phyloP scores from a whole-genome alignment of 495 filamentous ascomycete genomes.

The Neurospora sp. region DNA sequence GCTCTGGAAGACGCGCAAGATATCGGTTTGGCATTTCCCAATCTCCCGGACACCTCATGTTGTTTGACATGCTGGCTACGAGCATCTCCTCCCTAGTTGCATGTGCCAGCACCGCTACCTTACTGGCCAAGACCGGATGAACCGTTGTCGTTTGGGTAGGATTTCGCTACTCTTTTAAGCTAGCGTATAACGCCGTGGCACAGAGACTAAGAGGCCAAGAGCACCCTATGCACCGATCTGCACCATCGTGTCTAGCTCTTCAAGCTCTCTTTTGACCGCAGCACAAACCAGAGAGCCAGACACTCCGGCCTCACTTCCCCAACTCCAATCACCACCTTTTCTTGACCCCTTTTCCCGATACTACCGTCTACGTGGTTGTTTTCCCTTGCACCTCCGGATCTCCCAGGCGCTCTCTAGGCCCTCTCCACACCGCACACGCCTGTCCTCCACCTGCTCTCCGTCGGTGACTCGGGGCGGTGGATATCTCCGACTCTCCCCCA shows the following conservation, averaged over 20 bases:
- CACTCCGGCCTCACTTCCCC: neutral
- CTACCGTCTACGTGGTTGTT: neutral
- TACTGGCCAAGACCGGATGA: neutral
- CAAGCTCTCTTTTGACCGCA: conserved; percentile 22
- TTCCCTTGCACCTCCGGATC: neutral
- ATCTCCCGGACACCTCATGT: neutral
- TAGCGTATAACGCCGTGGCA: neutral
- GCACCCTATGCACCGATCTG: conserved; percentile 18
- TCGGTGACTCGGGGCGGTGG: neutral
- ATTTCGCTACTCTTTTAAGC: neutral
- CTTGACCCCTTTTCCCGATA: neutral
- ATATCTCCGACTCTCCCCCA: neutral
- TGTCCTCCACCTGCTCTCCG: neutral
- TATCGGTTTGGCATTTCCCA: neutral
- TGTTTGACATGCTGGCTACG: neutral
- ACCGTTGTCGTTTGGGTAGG: neutral
- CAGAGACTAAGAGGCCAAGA: neutral
- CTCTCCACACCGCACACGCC: neutral
- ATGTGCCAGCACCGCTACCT: neutral
- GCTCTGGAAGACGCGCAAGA: neutral
- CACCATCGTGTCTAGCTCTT: conserved; percentile 4
- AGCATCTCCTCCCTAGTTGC: neutral
- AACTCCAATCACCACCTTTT: neutral
- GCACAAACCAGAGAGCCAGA: neutral
- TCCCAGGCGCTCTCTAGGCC: neutral